Base-by-base conservation (phyloP, 2,329 filamentous ascomycete species). In the Boeremia lycopersici region DNA sequence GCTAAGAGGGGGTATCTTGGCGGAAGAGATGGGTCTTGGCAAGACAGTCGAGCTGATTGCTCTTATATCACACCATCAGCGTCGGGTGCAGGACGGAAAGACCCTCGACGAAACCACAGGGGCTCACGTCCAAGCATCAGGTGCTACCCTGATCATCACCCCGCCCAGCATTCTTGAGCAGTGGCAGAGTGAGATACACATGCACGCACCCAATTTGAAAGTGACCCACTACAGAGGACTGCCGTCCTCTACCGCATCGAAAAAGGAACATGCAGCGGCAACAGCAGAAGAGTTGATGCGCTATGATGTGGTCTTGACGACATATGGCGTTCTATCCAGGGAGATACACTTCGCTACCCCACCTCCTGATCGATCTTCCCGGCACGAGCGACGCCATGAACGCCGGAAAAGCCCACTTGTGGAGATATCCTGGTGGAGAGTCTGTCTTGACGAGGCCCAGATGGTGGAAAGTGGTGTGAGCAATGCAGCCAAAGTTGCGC, bases 381-480 rank as follows among this genome's bases (percentile, higher is more conserved):
- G 88, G 7, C 75, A 81, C 42, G 80, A 83, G 49, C 85, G 87
- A 63, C 86, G 84, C 51, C 88, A 90, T 50, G 80, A 86, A 56
- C 82, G 87, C 26, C 81, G 83, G 2, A 87, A 82, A 46, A 95
- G 91, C 4, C 93, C 93, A 0, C 79, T 98, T 6, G 86, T 93
- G 9, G 84, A 89, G 62, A 85, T 97, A 15, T 86, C 82, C 1
- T 98, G 91, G 92, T 97, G 92, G 91, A 84, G 93, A 36, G 85
- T 96, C 1, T 86, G 83, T 64, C 77, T 87, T 25, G 85, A 87
- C 62, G 85, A 92, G 88, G 78, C 93, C 0, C 95, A 99, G 69
- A 96, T 96, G 89, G 87, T 98, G 36, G 93, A 98, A 71, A 93
- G 86, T 61, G 91, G 92, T 30, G 87, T 96, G 4, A 93, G 86